Base-by-base conservation (phyloP, 345 rosid species). In the Cardiospermum halicacabum region DNA sequence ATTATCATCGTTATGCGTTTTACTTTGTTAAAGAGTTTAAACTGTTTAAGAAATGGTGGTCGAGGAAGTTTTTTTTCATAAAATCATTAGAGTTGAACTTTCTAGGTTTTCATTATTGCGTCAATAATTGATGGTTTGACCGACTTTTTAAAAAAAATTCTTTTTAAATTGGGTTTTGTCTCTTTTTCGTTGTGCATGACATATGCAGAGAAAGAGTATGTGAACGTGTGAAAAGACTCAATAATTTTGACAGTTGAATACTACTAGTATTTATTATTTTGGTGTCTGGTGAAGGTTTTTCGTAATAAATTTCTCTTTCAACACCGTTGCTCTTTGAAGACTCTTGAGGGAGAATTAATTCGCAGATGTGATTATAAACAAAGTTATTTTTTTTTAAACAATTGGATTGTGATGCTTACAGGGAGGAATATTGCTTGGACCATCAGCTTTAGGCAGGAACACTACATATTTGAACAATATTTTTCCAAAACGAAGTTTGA, bases 371-470 rank as follows among this genome's bases (percentile, higher is more conserved):
- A 34, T 34, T 34, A 4, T 34, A 11, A 34, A 34, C 3, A n/a
- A n/a, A n/a, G n/a, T 34, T 5, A 32, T 0, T 32, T 32, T 32
- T 32, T 32, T 32, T 63, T 57, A 8, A 7, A 28, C 5, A 3
- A 27, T 39, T 5, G 19, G 40, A 18, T 22, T 1, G 11, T 54
- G 11, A 3, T 42, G 62, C 19, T 56, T 16, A 53, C 50, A 86
- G 95, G 92, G 95, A 53, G 97, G 97, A 15, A 82, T 90, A 50
- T 43, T 90, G 19, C 85, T 90, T 5, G 95, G 97, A 2, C 97
- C 92, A 15, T 87, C 92, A 13, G 89, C 84, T 37, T 68, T 91
- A 51, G 97, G 96, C 7, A 80, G 92, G 56, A 88, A 61, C 72
- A 62, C 65, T 13, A 28, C 51, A 5, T 86, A 72, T 62, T 69